Base-by-base conservation (phyloP, 164 flowering plant genomes). In the Magnolia kwangsiensis region DNA sequence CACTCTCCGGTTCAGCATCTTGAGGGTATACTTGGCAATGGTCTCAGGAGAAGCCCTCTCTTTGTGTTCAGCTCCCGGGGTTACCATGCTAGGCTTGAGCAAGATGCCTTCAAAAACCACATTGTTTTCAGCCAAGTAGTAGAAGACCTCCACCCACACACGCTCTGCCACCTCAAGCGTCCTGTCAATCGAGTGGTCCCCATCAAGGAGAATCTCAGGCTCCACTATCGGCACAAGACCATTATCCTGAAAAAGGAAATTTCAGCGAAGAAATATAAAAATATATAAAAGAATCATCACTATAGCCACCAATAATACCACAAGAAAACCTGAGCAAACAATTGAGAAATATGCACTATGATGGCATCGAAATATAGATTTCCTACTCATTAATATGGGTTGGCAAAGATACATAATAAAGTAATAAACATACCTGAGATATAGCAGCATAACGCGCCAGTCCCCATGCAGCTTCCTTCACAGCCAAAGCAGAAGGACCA, bases 381-480 rank as follows among this genome's bases (percentile, higher is more conserved):
- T 37, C 45, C 45, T 3, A 37, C 45, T 37, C 45, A 37, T 37
- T 37, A 5, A 37, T 37, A 37, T 37, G 45, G 45, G 45, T 37
- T 37, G 7, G 45, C 45, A 37, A 37, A 37, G 4, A 37, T 37
- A 5, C 45, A 37, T 37, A 4, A 37, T 5, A 37, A 37, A 3
- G 45, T 37, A 37, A 37, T n/a, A 14, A 78, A 9, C 10, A 50
- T 79, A 91, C 98, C 95, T 91, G 95, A 82, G 95, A 87, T 77
- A 93, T 93, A 64, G 98, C 92, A 85, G 98, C 98, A 89, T 93
- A 91, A 10, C 98, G 93, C 63, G 96, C 98, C 84, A 93, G 96
- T 67, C 98, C 98, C 98, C 98, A 93, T 21, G 98, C 98, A 79
- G 96, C 95, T 89, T 93, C 98, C 84, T 91, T 93, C 45, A 93